Base-by-base conservation (phyloP, 805 yeast species). In the Hanseniaspora vineae region DNA sequence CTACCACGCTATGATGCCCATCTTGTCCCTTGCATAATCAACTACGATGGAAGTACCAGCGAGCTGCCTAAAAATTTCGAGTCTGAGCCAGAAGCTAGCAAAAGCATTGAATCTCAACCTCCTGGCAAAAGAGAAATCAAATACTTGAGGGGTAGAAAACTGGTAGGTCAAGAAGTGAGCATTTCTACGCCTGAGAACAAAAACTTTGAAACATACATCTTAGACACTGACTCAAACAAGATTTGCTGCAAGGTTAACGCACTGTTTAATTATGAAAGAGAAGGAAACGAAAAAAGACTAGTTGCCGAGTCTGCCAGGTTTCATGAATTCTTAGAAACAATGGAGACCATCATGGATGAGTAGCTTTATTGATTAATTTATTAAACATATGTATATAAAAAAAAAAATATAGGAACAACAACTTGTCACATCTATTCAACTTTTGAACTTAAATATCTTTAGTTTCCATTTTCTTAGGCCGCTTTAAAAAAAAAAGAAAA, bases 261-360 rank as follows among this genome's bases (percentile, higher is more conserved):
- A 11, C 31, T 61, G 8, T 39, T 52, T 3, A 66, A 68, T 54
- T 67, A 58, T 50, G 72, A 68, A 50, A 60, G 72, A 48, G 71
- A 68, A 42, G 72, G 72, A 1, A 61, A 61, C 46, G 57, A 56
- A 14, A 44, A 49, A 11, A 51, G 61, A 18, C 49, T 58, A 14
- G 42, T 46, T 3, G 55, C 55, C 6, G 67, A 60, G 49, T 44
- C 62, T 35, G 45, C 46, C 2, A 64, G 59, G 48, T 59, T 66
- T 47, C n/a, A 56, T 5, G 59, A 61, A 31, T 52, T 58, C 8
- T 50, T 65, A 6, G 55, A 59, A 1, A 20, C 55, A 14, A 52
- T 57, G 39, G 57, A 60, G 44, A 39, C 19, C 10, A 35, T 49
- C 19, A 46, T 49, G 49, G 15, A 42, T n/a, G 15, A 35, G 11